phyloP scores from a whole-genome alignment of 2,329 filamentous ascomycete species.

The Sclerotinia glacialis region DNA sequence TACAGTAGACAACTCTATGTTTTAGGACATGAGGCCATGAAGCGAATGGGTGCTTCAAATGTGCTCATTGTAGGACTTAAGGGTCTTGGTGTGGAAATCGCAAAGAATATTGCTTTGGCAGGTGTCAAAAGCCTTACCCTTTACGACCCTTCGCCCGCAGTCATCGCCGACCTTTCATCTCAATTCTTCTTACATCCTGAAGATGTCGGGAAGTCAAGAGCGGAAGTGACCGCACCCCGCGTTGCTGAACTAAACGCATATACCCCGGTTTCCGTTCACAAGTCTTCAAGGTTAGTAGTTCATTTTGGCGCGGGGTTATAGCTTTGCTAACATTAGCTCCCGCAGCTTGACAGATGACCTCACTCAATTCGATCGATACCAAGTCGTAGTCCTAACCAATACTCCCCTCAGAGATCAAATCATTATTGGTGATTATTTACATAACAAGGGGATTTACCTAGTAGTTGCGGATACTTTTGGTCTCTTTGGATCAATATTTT shows the following conservation, averaged over 20 bases:
- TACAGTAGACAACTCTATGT: constrained; percentile 74
- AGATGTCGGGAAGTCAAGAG: constrained; percentile 90
- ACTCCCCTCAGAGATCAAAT: constrained; percentile 78
- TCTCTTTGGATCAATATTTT: constrained; percentile 93
- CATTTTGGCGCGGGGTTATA: background rate
- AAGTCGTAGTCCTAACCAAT: constrained; percentile 88
- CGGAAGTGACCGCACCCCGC: constrained; percentile 79
- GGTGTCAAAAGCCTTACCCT: constrained; percentile 96
- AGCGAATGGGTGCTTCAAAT: constrained; percentile 96
- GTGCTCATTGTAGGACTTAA: constrained; percentile 88
- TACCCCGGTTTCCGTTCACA: constrained; percentile 80
- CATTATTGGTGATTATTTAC: constrained; percentile 86
- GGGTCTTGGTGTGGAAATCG: constrained; percentile 94
- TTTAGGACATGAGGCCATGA: constrained; percentile 82
- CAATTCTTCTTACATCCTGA: constrained; percentile 92
- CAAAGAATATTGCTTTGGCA: constrained; percentile 96
- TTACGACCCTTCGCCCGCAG: constrained; percentile 81
- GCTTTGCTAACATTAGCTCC: constrained; percentile 25
- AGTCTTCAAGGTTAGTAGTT: constrained; percentile 50
- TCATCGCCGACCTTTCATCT: constrained; percentile 85
- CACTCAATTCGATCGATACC: constrained; percentile 81
- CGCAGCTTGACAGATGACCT: constrained; percentile 71
- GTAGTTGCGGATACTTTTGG: constrained; percentile 87
- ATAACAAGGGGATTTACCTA: constrained; percentile 87
- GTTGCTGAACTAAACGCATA: constrained; percentile 96